These are phyloP conservation scores for Kodamaea restingae DNA, from an alignment of 805 yeast genomes.

Conservation along the genomic window DNA sequence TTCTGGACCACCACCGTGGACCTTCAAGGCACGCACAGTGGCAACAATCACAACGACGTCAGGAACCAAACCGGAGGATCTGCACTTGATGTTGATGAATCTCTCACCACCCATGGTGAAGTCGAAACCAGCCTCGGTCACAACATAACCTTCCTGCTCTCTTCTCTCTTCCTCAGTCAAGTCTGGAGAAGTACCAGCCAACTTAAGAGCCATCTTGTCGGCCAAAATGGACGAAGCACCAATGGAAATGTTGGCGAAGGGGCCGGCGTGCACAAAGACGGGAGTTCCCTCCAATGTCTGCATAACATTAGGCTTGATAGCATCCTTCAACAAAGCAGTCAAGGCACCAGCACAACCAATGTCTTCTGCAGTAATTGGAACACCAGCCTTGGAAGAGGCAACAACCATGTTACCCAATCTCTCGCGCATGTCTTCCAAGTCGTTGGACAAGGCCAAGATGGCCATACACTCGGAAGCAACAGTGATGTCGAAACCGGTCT, in stretches of 20 bases:
- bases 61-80: slow-evolving; percentile 75
- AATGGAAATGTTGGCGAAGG: slow-evolving; percentile 82
- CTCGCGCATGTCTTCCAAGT: slow-evolving; percentile 66
- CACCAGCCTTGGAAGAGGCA: slow-evolving; percentile 64
- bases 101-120: slow-evolving; percentile 92
- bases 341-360: slow-evolving; percentile 84
- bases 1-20: slow-evolving; percentile 87
- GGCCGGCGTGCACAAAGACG: slow-evolving; percentile 84
- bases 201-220: slow-evolving; percentile 74
- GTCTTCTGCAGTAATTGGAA: slow-evolving; percentile 77
- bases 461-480: slow-evolving; percentile 89
- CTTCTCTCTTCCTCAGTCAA: slow-evolving; percentile 39
- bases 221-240: slow-evolving; percentile 85
- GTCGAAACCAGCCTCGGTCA: slow-evolving; percentile 87
- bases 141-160: slow-evolving; percentile 66
- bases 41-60: slow-evolving; percentile 80
- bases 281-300: slow-evolving; percentile 88
- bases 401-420: slow-evolving; percentile 75
- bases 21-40: slow-evolving; percentile 77
- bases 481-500: slow-evolving; percentile 78
- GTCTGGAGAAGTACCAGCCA: slow-evolving; percentile 62
- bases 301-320: slow-evolving; percentile 81
- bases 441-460: slow-evolving; percentile 68
- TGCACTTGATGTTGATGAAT: slow-evolving; percentile 75
- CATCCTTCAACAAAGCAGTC: slow-evolving; percentile 76